Percentiles rank a stretch among this genome's conserved stretches.
Evolutionary conservation across 2,329 filamentous ascomycete species (phyloP).

Genomic region (Fusarium coicis): DNA sequence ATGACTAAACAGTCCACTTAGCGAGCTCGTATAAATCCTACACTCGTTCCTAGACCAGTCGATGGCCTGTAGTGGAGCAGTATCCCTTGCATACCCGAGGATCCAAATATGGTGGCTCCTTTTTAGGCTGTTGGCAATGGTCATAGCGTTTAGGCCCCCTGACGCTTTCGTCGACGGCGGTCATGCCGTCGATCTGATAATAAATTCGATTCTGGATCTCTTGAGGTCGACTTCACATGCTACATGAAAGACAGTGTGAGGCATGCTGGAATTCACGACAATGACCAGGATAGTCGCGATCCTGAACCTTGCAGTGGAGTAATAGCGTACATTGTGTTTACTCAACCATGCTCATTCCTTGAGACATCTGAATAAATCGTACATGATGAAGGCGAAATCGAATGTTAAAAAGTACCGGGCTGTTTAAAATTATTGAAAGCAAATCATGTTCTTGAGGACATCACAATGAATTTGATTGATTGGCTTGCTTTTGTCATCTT

Average conservation of each 20-base stretch:
- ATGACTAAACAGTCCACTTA: neutral
- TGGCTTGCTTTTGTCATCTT: neutral
- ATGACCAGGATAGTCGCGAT: no score
- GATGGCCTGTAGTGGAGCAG: neutral
- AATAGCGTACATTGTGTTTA: accelerated
- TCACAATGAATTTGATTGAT: accelerated
- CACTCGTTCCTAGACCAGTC: neutral
- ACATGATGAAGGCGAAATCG: no score
- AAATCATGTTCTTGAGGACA: accelerated
- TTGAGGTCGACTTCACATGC: no score
- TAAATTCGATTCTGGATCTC: neutral
- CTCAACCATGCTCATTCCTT: neutral
- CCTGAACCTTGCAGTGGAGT: no score
- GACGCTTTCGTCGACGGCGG: no score
- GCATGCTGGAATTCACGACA: no score
- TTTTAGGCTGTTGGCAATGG: neutral
- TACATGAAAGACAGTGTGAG: neutral
- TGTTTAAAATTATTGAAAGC: no score
- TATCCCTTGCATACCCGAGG: neutral
- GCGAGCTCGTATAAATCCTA: neutral
- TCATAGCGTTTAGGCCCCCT: neutral
- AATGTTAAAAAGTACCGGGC: no score
- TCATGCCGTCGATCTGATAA: neutral
- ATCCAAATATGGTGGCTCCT: neutral
- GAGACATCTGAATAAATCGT: no score